Percentiles rank a stretch among this genome's conserved stretches.
phyloP scores from a whole-genome alignment of 768 basidiomycete genomes.

The Tylopilus felleus region DNA sequence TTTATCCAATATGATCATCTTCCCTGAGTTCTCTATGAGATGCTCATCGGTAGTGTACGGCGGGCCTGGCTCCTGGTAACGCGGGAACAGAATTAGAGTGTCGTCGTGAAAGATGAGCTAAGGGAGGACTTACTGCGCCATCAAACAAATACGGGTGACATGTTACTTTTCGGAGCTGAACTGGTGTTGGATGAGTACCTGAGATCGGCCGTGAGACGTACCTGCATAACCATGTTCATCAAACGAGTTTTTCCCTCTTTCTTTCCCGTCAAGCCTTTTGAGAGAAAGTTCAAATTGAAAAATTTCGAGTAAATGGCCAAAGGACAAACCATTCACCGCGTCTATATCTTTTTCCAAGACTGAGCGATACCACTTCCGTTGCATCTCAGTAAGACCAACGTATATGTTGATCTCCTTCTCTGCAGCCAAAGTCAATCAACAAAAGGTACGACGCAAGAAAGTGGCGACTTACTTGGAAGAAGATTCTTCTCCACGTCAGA shows the following conservation, averaged over 20 bases:
- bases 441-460: not conserved
- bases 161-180: conserved; percentile 73
- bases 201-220: conserved; percentile 26
- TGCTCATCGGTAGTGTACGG: conserved; percentile 99
- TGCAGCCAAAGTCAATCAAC: conserved; percentile 26
- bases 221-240: conserved; percentile 99
- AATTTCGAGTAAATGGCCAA: not conserved
- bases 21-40: conserved; percentile 88
- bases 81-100: not conserved
- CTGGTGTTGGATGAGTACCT: not conserved
- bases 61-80: conserved; percentile 83
- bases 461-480: conserved; percentile 64
- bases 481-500: conserved; percentile 95
- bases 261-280: conserved; percentile 81
- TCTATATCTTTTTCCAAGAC: conserved; percentile 98
- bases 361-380: conserved; percentile 95
- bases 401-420: conserved; percentile 99
- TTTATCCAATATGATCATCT: conserved; percentile 98
- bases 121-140: conserved; percentile 59
- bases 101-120: not conserved
- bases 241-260: conserved; percentile 97
- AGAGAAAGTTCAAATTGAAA: not conserved
- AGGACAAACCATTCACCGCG: conserved; percentile 81
- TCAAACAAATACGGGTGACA: conserved; percentile 93
- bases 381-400: conserved; percentile 95